Percentiles rank a stretch among this genome's conserved stretches.
phyloP scores from a whole-genome alignment of 257 asterid genomes.

The Leonotis leonurus region DNA sequence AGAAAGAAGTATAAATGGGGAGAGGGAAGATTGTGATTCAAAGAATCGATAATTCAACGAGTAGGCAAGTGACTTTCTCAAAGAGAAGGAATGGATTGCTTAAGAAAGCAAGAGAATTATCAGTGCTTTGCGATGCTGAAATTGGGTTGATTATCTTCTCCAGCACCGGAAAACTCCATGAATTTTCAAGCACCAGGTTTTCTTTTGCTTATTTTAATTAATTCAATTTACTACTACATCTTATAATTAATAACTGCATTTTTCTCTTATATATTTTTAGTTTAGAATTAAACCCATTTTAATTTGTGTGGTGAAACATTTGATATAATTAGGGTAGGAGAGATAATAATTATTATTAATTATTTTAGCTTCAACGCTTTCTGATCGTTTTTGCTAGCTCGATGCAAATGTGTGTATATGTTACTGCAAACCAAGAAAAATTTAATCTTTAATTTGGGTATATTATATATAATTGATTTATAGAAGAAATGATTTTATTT shows the following conservation, averaged over 20 bases:
- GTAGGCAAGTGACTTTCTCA: constrained; percentile 44
- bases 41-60: constrained; percentile 43
- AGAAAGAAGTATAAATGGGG: constrained; percentile 23
- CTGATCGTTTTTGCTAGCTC: neutral
- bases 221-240: too few relatives aligned
- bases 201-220: neutral
- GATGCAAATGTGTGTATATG: neutral
- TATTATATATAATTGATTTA: too few relatives aligned
- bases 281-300: too few relatives aligned
- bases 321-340: too few relatives aligned
- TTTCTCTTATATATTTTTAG: neutral
- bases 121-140: constrained; percentile 47
- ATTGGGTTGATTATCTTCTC: constrained; percentile 48
- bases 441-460: neutral
- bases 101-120: constrained; percentile 42
- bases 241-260: neutral
- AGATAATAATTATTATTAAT: too few relatives aligned
- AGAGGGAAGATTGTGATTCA: constrained; percentile 45
- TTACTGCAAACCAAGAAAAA: neutral
- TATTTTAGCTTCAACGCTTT: neutral
- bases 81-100: constrained; percentile 45
- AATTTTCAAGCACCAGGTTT: constrained; percentile 41
- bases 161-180: constrained; percentile 41
- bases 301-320: too few relatives aligned
- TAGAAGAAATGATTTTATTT: too few relatives aligned